Base-by-base conservation (phyloP, 192 early-diverging fungal species). In the Rhizophagus prolifer region DNA sequence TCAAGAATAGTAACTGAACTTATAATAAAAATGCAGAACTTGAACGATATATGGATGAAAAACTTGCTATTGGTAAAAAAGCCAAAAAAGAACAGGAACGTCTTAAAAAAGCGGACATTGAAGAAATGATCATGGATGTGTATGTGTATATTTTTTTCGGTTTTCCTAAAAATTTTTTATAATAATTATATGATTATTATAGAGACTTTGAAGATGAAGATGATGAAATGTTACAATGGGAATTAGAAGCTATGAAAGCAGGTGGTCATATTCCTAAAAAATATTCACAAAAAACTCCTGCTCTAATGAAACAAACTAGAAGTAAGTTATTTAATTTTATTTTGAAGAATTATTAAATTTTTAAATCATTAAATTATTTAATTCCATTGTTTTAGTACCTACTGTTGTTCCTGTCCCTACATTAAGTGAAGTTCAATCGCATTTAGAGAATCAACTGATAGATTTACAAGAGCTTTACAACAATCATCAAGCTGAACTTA, bases 111-210 rank as follows among this genome's bases (percentile, higher is more conserved):
- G 79, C 73, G 1, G 83, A 79, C 7, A 80, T 85, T 7, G 79
- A 84, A 62, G 86, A 89, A 74, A 79, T 87, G 79, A 82, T 89
- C 66, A 81, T 85, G 8, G 84, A 86, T n/a, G 82, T 84, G 85
- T 86, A 80, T 62, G 82, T 68, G 31, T 10, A 38, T 38, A 38
- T 38, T 5, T 38, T 38, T 38, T 38, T 31, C 31, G 31, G 1
- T 31, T 38, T 38, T 38, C 36, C 0, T 8, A 8, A 38, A 38
- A 38, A 8, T 38, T 0, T 38, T 38, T 38, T 38, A 38, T 38
- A 38, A 38, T 38, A 38, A 38, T 6, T 8, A 8, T 8, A 38
- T 38, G 5, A 8, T 38, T 58, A 23, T 58, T 3, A n/a, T 77
- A 83, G 82, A 61, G 82, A 86, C 38, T 82, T 78, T 47, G 81